Evolutionary conservation across 1,139 yeast genomes (phyloP), one percentile per base, ranked within the genome.

Genomic region (Taphrina pruni): DNA sequence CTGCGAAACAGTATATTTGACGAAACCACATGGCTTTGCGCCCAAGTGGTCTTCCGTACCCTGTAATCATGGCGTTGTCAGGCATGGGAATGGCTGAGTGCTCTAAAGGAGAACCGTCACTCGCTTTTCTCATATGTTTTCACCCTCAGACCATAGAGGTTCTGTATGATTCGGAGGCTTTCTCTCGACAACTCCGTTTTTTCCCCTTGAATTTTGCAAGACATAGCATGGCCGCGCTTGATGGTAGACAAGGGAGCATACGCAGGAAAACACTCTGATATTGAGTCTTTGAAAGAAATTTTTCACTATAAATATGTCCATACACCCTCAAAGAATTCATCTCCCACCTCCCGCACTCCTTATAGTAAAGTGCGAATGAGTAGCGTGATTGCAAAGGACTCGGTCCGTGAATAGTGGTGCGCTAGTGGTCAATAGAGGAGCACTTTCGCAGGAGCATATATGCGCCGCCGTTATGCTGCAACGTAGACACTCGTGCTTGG

Each of bases 281-380:
- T 50, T 50, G 54, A 50, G 54, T 50, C 12, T 26, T 50, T 7
- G 36, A 26, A 50, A 50, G 36, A 26, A 50, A n/a, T 50, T 21
- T 50, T 50, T 50, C 54, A 50, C 54, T 50, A 50, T 50, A 50
- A 8, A 50, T 50, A 50, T 50, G 20, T 45, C 32, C 32, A 26
- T 26, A 26, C 2, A 26, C 32, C 32, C 32, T 4, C 2, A 26
- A 26, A 26, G 32, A 26, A 26, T 26, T 26, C 17, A 17, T 17
- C 17, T 17, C 17, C 17, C 17, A 17, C 17, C 17, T 17, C 17
- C 17, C 17, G 17, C 17, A 17, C 17, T 17, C 17, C 17, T 17
- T 17, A 17, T 17, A 17, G 17, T 17, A 17, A 17, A 17, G 17
- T 17, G 17, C 17, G 17, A 17, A 26, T 26, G 32, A 26, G 4